Percentiles rank a stretch among this genome's conserved stretches.
Evolutionary conservation across 2,329 filamentous ascomycete genomes (phyloP).

Genomic region (Penicillium crustosum): DNA sequence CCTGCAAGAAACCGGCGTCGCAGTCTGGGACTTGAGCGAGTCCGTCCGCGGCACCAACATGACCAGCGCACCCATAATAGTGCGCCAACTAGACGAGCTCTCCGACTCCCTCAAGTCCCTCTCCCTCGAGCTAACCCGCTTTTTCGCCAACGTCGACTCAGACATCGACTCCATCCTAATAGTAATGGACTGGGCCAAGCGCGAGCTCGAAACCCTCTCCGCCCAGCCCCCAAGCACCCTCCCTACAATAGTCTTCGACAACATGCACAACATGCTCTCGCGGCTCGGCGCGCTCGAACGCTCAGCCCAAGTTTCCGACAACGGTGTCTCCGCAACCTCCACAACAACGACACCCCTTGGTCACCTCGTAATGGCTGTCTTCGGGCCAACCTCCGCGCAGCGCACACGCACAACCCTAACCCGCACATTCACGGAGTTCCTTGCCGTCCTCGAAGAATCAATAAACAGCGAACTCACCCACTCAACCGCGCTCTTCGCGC

Average conservation of each 20-base stretch:
- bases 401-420: conserved; percentile 77
- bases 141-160: conserved; percentile 90
- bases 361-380: conserved; percentile 66
- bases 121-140: conserved; percentile 80
- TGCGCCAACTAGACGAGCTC: conserved; percentile 78
- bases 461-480: conserved; percentile 82
- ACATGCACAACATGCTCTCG: conserved; percentile 75
- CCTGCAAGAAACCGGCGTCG: conserved; percentile 85
- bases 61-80: conserved; percentile 83
- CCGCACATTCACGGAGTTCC: conserved; percentile 83
- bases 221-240: conserved; percentile 62
- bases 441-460: conserved; percentile 82
- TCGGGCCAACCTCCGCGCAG: conserved; percentile 79
- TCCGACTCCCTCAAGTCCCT: conserved; percentile 83
- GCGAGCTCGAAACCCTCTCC: conserved; percentile 73
- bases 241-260: conserved; percentile 71
- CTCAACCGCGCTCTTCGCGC: conserved; percentile 74
- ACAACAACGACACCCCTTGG: conserved; percentile 65
- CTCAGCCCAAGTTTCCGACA: conserved; percentile 23
- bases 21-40: conserved; percentile 92
- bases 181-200: conserved; percentile 93
- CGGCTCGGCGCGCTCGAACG: conserved; percentile 48
- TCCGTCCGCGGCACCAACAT: conserved; percentile 86
- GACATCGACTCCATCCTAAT: conserved; percentile 91
- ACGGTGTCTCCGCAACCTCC: conserved; percentile 28